Evolutionary conservation across 352 stramenopile species (phyloP), one percentile per base, ranked within the genome.

Genomic region (Phytopythium litorale): DNA sequence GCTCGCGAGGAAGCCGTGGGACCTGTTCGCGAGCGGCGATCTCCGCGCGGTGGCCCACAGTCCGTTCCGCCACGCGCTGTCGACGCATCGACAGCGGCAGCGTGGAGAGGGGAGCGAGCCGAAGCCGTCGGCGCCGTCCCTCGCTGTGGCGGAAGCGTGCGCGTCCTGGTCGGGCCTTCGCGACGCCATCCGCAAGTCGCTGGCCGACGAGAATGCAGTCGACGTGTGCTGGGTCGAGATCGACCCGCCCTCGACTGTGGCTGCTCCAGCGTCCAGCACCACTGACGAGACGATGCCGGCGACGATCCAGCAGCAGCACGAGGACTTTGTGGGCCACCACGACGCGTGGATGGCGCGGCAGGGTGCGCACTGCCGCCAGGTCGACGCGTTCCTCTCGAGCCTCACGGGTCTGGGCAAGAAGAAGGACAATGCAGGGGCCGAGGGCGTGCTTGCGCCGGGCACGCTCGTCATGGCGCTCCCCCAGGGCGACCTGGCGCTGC

Each of bases 151-250:
- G 5, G 65, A 76, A 45, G 65, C 70, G 6, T 81, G 68, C 51
- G 56, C 43, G 19, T 69, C 67, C 8, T 85, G 73, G 69, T 38
- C 65, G 3, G 58, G 57, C 1, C 70, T 91, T 18, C 73, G 76
- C 16, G 51, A 71, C 12, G 67, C 57, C 45, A 53, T 91, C 21
- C 52, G 73, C 19, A n/a, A 60, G 6, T 62, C 64, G 4, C 42
- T 84, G 15, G 33, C 43, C 60, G 21, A 16, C 58, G 35, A 66
- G 25, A 48, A 67, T 18, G 57, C 64, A 1, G 72, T 87, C 21
- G 80, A 88, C 55, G 52, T 95, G 3, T 88, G 78, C 46, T 95
- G 86, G 86, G 43, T 92, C 4, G 84, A 95, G 63, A 77, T 93
- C 35, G 79, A 91, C 56, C 71, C 78, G 28, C 62, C 74, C 2